Conservation (phyloP, 2,329 filamentous ascomycete genomes). For the Fusarium tjaetaba region DNA sequence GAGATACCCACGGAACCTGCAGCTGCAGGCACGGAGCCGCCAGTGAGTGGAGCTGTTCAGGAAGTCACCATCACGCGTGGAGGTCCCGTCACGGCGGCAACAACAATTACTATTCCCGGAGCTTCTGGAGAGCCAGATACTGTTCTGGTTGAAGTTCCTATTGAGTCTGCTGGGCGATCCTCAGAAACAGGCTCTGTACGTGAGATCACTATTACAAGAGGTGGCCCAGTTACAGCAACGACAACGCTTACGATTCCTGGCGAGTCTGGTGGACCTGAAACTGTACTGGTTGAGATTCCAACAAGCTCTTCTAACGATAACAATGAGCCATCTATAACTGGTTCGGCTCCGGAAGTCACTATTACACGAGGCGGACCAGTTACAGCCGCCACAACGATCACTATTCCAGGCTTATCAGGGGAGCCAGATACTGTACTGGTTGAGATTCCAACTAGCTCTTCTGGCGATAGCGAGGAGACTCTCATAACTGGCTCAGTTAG, state of each 20-base stretch:
- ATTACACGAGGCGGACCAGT: too few relatives aligned
- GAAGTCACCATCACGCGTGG: not conserved
- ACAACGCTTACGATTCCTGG: not conserved
- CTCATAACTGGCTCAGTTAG: too few relatives aligned
- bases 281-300: slow-evolving; percentile 9
- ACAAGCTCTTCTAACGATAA: not conserved
- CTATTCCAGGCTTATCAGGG: not conserved
- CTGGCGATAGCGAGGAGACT: too few relatives aligned
- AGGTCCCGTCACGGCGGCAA: not conserved
- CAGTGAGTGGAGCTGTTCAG: not conserved
- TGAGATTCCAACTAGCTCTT: too few relatives aligned
- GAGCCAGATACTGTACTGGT: not conserved
- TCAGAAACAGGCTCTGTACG: not conserved
- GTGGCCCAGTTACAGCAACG: not conserved
- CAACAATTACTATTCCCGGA: not conserved
- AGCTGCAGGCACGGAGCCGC: not conserved
- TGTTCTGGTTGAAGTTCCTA: slow-evolving; percentile 1
- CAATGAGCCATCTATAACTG: not conserved
- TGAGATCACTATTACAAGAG: not conserved
- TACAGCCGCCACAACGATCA: too few relatives aligned
- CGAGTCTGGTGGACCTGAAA: not conserved
- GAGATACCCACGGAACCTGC: not conserved
- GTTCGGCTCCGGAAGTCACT: too few relatives aligned
- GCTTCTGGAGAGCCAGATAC: not conserved
- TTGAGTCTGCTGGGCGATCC: not conserved